Base-by-base conservation (phyloP, 1,284 basidiomycete species). In the Vanrija sp. region DNA sequence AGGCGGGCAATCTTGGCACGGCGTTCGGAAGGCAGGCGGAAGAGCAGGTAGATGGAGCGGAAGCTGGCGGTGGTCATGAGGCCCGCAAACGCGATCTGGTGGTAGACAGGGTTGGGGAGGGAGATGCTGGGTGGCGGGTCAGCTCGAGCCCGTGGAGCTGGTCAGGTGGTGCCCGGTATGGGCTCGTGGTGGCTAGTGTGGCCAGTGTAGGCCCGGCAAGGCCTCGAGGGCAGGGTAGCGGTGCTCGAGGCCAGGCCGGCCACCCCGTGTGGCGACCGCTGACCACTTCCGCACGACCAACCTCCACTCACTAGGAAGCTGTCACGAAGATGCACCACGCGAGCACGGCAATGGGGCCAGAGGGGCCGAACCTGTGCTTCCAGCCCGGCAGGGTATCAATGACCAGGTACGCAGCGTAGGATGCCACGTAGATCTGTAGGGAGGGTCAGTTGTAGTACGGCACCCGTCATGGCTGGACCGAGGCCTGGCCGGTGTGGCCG, bases 61-160 rank as follows among this genome's bases (percentile, higher is more conserved):
- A 60, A 41, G 6, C 67, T 57, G 4, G 68, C 54, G 1, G 53
- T 49, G 35, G 75, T 36, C 56, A 80, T 75, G 45, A 81, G 76
- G 19, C 53, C 19, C 0, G 72, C 80, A 54, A 80, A 82, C 0
- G 78, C 75, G 25, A 79, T 61, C 69, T 82, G 79, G 64, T 82
- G 80, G 48, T 81, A 79, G 8, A 81, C 73, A 0, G 80, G 80
- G 64, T 81, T 80, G 3, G 77, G 77, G 41, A 78, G 74, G 50
- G 57, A 59, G 19, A 79, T 56, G 59, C 79, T 80, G 48, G 3
- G 8, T 6, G 44, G 6, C 15, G 8, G n/a, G n/a, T 45, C 20
- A 31, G 19, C 15, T 27, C 4, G 4, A 5, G 24, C 12, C n/a
- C 5, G 16, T 18, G 19, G 3, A n/a, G n/a, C 6, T 35, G 1